These are phyloP conservation scores for Talaromyces sp. DNA, from an alignment of 2,329 filamentous ascomycete genomes.

Conservation along the genomic window DNA sequence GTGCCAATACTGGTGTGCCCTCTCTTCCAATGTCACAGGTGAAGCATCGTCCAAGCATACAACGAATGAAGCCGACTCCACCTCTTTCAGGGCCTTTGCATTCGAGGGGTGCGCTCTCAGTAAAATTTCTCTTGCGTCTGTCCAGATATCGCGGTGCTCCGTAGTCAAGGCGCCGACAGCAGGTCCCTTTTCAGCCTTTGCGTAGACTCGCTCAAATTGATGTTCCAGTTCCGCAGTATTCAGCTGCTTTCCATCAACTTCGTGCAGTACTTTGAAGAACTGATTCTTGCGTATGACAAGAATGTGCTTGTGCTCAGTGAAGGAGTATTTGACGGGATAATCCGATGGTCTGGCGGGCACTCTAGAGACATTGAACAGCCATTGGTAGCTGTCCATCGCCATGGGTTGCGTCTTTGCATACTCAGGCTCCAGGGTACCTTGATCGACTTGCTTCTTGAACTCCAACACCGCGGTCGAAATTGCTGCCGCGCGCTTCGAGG, in stretches of 20 bases:
- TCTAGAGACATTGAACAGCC: conserved; percentile 95
- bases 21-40: conserved; percentile 91
- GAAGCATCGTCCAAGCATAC: conserved; percentile 89
- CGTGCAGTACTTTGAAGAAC: conserved; percentile 86
- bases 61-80: conserved; percentile 85
- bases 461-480: conserved; percentile 80
- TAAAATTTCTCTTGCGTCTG: conserved; percentile 72
- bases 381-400: conserved; percentile 97
- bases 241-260: conserved; percentile 76
- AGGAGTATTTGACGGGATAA: conserved; percentile 73
- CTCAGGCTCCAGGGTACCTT: conserved; percentile 80
- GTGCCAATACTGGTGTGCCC: conserved; percentile 95
- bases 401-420: conserved; percentile 98
- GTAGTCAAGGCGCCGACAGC: conserved; percentile 80
- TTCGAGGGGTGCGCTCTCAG: conserved; percentile 74
- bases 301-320: conserved; percentile 75
- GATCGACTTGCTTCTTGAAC: conserved; percentile 91
- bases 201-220: conserved; percentile 80
- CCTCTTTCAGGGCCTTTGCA: conserved; percentile 67
- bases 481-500: conserved; percentile 86
- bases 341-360: conserved; percentile 79
- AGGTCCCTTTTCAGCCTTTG: conserved; percentile 63
- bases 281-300: conserved; percentile 91
- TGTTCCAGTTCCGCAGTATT: conserved; percentile 85
- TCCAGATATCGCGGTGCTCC: conserved; percentile 91